Base-by-base conservation (phyloP, 169 alveolate species). In the Plasmodium chabaudi region DNA sequence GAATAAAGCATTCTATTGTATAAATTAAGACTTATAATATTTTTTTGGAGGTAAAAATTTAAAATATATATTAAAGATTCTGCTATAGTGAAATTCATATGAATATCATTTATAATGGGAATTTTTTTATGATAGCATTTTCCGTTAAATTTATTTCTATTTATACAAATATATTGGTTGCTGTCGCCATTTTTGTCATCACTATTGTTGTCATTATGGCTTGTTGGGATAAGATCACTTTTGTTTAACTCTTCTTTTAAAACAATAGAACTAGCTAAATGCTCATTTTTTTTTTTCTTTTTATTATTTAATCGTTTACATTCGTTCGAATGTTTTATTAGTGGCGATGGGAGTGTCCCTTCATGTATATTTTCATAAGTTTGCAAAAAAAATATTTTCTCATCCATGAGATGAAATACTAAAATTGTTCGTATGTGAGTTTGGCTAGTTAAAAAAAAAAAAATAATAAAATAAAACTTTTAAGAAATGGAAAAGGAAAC, bases 111-210 rank as follows among this genome's bases (percentile, higher is more conserved):
- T 9, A 82, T 23, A 10, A 82, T 17, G 15, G 84, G 61, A 13
- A 82, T 82, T 47, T 67, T 67, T 19, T 67, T 82, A 49, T 70
- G 84, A 60, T 82, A 82, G 47, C 90, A 82, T 15, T 67, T 65
- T 51, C 84, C 71, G 44, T 82, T 82, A 46, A 39, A 82, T 55
- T 21, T 71, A 63, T 82, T 67, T 56, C 49, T 44, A 60, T 82
- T 82, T 42, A 82, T 67, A 60, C 90, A 82, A 15, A 82, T n/a
- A 47, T 82, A 82, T 19, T 17, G 47, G 53, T 23, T 9, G 12
- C 13, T 25, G 13, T 34, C 49, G 10, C 21, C 55, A 13, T 64
- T 49, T 27, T 73, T 21, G 21, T 73, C 25, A 1, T 73, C 63
- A 2, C 56, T 51, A 27, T 73, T 17, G 23, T 73, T 17, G 4